A percentile compares a stretch with the other conserved stretches of the same genome.
Evolutionary conservation across 345 rosid species (phyloP).

Genomic region (Nephelium lappaceum): DNA sequence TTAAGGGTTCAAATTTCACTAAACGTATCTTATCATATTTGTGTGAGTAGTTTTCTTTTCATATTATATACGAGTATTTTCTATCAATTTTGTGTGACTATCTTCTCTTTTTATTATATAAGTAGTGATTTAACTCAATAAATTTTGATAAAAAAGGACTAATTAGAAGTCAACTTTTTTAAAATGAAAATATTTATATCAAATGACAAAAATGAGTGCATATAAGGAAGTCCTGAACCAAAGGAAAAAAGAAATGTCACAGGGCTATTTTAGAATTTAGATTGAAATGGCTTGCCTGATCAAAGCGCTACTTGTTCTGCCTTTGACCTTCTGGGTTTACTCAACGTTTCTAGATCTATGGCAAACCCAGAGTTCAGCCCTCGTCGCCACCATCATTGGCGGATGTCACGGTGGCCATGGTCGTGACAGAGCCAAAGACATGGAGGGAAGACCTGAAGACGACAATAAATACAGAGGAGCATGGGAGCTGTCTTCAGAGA

Average conservation of each 20-base stretch:
- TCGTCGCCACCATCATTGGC: background rate
- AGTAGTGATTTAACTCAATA: no score
- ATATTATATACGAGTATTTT: no score
- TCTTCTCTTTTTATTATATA: no score
- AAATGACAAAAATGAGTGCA: background rate
- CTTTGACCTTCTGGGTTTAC: background rate
- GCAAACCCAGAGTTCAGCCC: background rate
- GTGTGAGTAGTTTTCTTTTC: no score
- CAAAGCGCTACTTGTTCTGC: background rate
- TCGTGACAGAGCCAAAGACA: background rate
- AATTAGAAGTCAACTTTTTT: no score
- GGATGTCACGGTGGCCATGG: background rate
- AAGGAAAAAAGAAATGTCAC: background rate
- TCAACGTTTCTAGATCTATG: background rate
- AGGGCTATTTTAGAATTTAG: background rate
- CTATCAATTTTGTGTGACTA: no score
- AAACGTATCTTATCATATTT: no score
- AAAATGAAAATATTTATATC: no score
- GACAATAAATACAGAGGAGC: background rate
- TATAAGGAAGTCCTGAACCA: background rate
- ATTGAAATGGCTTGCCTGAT: background rate
- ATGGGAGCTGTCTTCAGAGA: slow-evolving; percentile 29
- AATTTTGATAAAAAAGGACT: no score
- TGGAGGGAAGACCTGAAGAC: background rate
- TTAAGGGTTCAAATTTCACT: no score